Percentiles rank a stretch among this genome's conserved stretches.
Conservation (phyloP, 2,329 filamentous ascomycete genomes). For the Aspergillus uvarum region DNA sequence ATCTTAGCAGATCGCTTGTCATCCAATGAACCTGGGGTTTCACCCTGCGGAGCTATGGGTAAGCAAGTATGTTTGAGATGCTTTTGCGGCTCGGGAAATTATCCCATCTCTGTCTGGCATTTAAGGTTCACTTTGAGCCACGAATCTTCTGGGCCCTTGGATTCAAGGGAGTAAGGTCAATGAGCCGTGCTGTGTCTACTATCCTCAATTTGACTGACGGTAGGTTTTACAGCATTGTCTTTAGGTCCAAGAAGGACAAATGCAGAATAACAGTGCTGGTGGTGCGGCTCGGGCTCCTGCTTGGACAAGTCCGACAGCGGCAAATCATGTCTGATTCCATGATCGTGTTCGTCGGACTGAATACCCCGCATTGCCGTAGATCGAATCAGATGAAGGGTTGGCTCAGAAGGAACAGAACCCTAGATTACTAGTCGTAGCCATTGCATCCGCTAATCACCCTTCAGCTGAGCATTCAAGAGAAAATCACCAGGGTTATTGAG, state of each 20-base stretch:
- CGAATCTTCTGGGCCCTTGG: background rate
- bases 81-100: conserved; percentile 7
- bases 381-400: background rate
- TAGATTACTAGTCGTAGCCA: background rate
- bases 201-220: background rate
- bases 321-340: background rate
- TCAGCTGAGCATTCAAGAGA: background rate
- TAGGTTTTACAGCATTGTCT: background rate
- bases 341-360: background rate
- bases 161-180: background rate
- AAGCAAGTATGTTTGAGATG: background rate
- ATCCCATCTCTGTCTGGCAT: background rate
- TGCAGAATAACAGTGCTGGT: background rate
- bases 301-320: background rate
- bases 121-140: conserved; percentile 2
- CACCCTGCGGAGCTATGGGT: background rate
- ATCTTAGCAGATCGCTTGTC: conserved; percentile 1
- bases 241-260: background rate
- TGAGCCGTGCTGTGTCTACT: background rate
- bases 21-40: background rate
- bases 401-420: background rate
- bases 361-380: background rate
- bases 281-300: background rate
- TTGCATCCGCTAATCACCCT: background rate
- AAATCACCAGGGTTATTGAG: background rate